Percentiles rank a stretch among this genome's conserved stretches.
phyloP scores from a whole-genome alignment of 306 rosid species.

The Benincasa hispida region DNA sequence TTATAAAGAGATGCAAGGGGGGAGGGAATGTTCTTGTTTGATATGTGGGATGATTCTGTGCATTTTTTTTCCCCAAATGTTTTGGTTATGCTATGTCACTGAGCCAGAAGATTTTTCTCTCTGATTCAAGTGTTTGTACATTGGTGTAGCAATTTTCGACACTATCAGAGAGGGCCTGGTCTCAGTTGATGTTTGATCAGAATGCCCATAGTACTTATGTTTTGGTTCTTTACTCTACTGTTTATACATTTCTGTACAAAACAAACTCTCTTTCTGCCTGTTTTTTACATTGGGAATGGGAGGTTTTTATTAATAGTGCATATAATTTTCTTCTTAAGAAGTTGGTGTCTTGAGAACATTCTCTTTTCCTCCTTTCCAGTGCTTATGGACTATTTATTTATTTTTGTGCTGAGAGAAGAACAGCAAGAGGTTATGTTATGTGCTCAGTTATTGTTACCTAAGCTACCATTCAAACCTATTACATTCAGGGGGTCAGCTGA shows the following conservation, averaged over 20 bases:
- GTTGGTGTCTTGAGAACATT: neutral
- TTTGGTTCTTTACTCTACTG: neutral
- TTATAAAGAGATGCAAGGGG: neutral
- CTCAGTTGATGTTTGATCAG: neutral
- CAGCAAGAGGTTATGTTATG: too few species aligned
- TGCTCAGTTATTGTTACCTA: too few species aligned
- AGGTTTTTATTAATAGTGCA: slow-evolving; percentile 16
- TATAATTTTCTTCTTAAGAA: neutral
- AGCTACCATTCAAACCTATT: too few species aligned
- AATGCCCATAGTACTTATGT: neutral
- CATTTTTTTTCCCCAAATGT: neutral
- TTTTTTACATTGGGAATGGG: neutral
- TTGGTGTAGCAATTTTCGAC: neutral
- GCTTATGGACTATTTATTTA: too few species aligned
- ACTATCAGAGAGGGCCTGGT: neutral
- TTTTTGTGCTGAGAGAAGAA: too few species aligned
- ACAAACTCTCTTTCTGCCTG: neutral
- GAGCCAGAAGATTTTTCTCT: neutral
- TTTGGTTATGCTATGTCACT: neutral
- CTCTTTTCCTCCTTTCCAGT: neutral
- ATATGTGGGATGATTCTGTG: neutral
- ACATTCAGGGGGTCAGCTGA: too few species aligned
- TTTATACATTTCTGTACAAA: slow-evolving; percentile 2
- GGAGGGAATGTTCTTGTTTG: neutral
- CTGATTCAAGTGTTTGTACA: neutral